phyloP scores from a whole-genome alignment of 2,329 filamentous ascomycete genomes.

The Aspergillus japonicus region DNA sequence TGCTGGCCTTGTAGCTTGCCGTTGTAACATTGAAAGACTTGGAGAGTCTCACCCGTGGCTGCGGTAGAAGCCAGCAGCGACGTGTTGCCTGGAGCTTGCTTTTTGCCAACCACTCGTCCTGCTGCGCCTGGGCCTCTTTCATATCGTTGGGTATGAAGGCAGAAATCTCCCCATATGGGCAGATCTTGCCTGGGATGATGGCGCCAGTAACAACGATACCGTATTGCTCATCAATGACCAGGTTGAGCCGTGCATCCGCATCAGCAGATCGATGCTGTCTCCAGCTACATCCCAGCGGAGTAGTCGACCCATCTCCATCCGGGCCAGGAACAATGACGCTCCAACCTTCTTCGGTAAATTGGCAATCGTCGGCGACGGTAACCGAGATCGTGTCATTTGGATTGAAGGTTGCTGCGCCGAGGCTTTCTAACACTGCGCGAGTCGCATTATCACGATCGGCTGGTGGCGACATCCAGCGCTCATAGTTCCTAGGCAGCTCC shows the following conservation, averaged over 20 bases:
- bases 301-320: background rate
- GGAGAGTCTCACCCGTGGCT: background rate
- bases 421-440: background rate
- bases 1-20: no score
- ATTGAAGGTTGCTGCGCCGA: background rate
- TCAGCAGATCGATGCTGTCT: background rate
- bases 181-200: background rate
- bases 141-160: constrained; percentile 2
- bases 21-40: background rate
- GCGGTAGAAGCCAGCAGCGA: background rate
- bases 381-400: background rate
- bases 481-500: background rate
- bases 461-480: background rate
- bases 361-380: background rate
- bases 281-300: background rate
- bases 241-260: background rate
- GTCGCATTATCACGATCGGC: background rate
- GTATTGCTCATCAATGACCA: background rate
- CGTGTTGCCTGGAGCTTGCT: background rate
- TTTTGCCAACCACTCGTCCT: background rate
- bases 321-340: background rate
- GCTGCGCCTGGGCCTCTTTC: background rate
- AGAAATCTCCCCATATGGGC: background rate
- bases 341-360: constrained; percentile 1
- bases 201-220: background rate